phyloP scores from a whole-genome alignment of 371 early-diverging fungal species.

The Fennellomyces sp. region DNA sequence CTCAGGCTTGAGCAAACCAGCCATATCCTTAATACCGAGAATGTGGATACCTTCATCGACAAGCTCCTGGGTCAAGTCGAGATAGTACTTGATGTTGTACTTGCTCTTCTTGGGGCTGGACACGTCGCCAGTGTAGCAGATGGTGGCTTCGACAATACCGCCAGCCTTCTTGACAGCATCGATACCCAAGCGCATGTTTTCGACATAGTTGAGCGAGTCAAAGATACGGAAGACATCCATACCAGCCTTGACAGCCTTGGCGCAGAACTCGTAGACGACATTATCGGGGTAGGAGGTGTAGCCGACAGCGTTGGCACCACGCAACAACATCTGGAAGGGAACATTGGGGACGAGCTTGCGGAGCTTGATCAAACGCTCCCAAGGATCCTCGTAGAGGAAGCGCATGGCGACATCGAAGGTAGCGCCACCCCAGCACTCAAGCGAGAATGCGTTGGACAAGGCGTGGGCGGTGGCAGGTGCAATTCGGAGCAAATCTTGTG shows the following conservation, averaged over 20 bases:
- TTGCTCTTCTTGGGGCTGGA: slow-evolving; percentile 75
- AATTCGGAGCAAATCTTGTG: slow-evolving; percentile 68
- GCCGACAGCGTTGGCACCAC: slow-evolving; percentile 98
- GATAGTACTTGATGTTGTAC: slow-evolving; percentile 88
- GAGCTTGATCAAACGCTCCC: slow-evolving; percentile 84
- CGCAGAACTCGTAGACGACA: slow-evolving; percentile 93
- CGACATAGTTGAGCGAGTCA: slow-evolving; percentile 94
- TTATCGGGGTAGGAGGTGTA: slow-evolving; percentile 98
- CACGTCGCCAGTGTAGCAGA: slow-evolving; percentile 95
- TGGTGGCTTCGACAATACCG: slow-evolving; percentile 92
- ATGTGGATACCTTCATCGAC: slow-evolving; percentile 92
- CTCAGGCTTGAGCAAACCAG: slow-evolving; percentile 93
- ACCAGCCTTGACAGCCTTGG: slow-evolving; percentile 86
- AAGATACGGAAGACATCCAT: slow-evolving; percentile 97
- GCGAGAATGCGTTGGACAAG: slow-evolving; percentile 82
- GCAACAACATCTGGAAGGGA: slow-evolving; percentile 97
- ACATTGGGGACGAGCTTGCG: slow-evolving; percentile 91
- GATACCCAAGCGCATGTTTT: slow-evolving; percentile 93
- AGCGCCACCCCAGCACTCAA: slow-evolving; percentile 95
- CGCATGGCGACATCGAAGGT: slow-evolving; percentile 96
- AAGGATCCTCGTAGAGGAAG: slow-evolving; percentile 94
- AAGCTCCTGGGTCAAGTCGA: slow-evolving; percentile 84
- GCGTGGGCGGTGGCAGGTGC: slow-evolving; percentile 90
- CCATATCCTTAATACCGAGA: slow-evolving; percentile 97
- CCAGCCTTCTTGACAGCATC: slow-evolving; percentile 93